phyloP scores from a whole-genome alignment of 805 yeast genomes.

The Ogataea salicorniae region DNA sequence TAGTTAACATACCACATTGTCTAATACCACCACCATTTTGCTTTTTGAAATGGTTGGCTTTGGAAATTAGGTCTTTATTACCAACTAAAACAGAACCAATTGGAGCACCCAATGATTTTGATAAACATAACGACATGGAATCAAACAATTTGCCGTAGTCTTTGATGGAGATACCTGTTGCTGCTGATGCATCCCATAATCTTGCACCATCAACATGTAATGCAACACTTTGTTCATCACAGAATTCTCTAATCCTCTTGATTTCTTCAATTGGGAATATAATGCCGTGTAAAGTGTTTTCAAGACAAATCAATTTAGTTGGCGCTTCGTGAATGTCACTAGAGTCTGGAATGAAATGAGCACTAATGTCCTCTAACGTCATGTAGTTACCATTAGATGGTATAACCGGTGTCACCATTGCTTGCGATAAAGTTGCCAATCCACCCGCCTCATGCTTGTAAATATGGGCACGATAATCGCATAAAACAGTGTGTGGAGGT shows the following conservation, averaged over 20 bases:
- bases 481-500: slow-evolving; percentile 81
- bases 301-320: slow-evolving; percentile 76
- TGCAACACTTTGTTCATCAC: slow-evolving; percentile 49
- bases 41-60: slow-evolving; percentile 81
- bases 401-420: slow-evolving; percentile 80
- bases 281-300: slow-evolving; percentile 83
- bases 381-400: slow-evolving; percentile 74
- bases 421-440: slow-evolving; percentile 80
- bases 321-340: slow-evolving; percentile 89
- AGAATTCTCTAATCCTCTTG: slow-evolving; percentile 63
- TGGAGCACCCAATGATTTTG: slow-evolving; percentile 91
- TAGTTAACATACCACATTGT: slow-evolving; percentile 76
- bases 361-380: slow-evolving; percentile 73
- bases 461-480: slow-evolving; percentile 84
- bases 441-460: slow-evolving; percentile 89
- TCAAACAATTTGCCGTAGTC: slow-evolving; percentile 78
- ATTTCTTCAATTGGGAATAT: slow-evolving; percentile 78
- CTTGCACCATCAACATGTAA: slow-evolving; percentile 96
- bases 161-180: slow-evolving; percentile 57
- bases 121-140: slow-evolving; percentile 83
- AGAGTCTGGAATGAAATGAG: slow-evolving; percentile 59
- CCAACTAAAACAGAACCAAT: slow-evolving; percentile 88
- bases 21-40: slow-evolving; percentile 93
- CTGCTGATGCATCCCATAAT: slow-evolving; percentile 83
- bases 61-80: slow-evolving; percentile 46